These are phyloP conservation scores for Boletus tylopilopsis DNA, from an alignment of 768 basidiomycete genomes.

Conservation along the genomic window DNA sequence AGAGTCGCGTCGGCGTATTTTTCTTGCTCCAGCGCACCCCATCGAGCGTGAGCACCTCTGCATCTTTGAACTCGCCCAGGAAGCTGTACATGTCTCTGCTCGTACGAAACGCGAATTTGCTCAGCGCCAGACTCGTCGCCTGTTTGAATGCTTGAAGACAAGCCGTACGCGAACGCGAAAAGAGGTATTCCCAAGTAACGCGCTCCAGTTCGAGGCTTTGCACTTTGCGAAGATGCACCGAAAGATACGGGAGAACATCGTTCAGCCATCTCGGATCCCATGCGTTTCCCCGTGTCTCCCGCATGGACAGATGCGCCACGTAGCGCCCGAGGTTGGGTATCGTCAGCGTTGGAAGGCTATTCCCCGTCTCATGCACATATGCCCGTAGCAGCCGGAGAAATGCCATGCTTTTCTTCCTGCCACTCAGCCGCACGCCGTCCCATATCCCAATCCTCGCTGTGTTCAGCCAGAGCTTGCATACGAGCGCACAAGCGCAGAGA, in stretches of 20 bases:
- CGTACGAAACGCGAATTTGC: conserved; percentile 25
- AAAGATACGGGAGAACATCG: conserved; percentile 25
- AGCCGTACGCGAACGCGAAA: conserved; percentile 21
- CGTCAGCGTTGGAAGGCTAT: conserved; percentile 31
- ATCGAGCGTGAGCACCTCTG: conserved; percentile 29
- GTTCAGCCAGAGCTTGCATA: conserved; percentile 30
- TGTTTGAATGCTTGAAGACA: conserved; percentile 26
- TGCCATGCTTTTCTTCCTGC: conserved; percentile 17
- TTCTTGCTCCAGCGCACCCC: conserved; percentile 26
- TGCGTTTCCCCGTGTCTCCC: conserved; percentile 27
- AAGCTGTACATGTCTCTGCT: conserved; percentile 26
- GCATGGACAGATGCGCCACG: conserved; percentile 23
- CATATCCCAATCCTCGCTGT: conserved; percentile 24
- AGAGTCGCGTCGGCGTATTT: conserved; percentile 11
- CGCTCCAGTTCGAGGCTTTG: conserved; percentile 27
- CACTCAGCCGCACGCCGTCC: conserved; percentile 18
- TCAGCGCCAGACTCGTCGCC: conserved; percentile 18
- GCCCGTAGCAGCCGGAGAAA: conserved; percentile 17
- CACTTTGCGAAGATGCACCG: conserved; percentile 18
- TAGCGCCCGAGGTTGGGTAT: conserved; percentile 63
- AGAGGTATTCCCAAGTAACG: conserved; percentile 32
- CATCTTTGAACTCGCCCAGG: conserved; percentile 24
- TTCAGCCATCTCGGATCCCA: conserved; percentile 35
- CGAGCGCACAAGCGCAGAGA: conserved; percentile 27
- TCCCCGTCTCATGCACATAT: conserved; percentile 10